Evolutionary conservation across 2,329 filamentous ascomycete species (phyloP).

Genomic region (Westerdykella aurantiaca): DNA sequence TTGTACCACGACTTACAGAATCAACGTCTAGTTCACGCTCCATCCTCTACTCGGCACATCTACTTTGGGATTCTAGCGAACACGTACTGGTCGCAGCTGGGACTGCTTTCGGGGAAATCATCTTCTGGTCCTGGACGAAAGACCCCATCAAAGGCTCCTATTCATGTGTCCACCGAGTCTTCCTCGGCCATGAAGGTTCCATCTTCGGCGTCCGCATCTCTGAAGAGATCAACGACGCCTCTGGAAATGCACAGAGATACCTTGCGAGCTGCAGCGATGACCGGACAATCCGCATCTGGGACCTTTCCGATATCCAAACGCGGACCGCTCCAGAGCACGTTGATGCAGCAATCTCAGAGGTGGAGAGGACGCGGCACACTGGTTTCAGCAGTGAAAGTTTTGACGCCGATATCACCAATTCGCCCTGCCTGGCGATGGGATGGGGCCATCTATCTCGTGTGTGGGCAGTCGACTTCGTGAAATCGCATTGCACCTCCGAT

Average conservation of each 20-base stretch:
- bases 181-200: constrained; percentile 77
- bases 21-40: constrained; percentile 65
- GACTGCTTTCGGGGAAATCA: constrained; percentile 89
- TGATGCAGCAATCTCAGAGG: constrained; percentile 1
- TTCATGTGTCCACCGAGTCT: constrained; percentile 49
- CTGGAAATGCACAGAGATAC: constrained; percentile 50
- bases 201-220: constrained; percentile 88
- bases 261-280: constrained; percentile 94
- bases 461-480: constrained; percentile 72
- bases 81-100: constrained; percentile 74
- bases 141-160: constrained; percentile 6
- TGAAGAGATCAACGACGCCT: constrained; percentile 13
- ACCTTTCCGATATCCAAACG: constrained; percentile 56
- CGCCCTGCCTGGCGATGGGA: constrained; percentile 55
- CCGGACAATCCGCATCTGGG: constrained; percentile 81
- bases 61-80: constrained; percentile 55
- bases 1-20: constrained; percentile 37
- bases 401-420: constrained; percentile 17
- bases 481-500: constrained; percentile 34
- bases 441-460: constrained; percentile 90
- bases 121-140: constrained; percentile 74
- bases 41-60: constrained; percentile 78
- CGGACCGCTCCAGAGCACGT: constrained; percentile 11
- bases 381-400: constrained; percentile 39
- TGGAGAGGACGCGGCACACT: constrained; percentile 36